Percentiles rank a stretch among this genome's conserved stretches.
Conservation (phyloP, 1,139 yeast genomes). For the Dujonia santamariae region DNA sequence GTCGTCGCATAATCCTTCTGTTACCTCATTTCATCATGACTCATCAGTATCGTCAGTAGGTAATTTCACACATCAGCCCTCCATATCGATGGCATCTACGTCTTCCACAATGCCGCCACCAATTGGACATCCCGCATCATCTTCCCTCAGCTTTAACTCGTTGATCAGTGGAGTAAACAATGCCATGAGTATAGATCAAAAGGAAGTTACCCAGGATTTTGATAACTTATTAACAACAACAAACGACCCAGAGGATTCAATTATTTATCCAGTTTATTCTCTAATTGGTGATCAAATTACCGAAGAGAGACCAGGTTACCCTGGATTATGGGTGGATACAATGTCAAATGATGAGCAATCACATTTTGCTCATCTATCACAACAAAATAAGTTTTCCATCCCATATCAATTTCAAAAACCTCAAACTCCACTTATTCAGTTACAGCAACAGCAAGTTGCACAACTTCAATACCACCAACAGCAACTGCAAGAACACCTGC, state of each 20-base stretch:
- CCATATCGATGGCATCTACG: too few species aligned
- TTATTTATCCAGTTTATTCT: slow-evolving; percentile 40
- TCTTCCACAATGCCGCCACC: too few species aligned
- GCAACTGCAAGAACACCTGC: background rate
- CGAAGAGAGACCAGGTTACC: slow-evolving; percentile 1
- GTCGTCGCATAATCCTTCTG: too few species aligned
- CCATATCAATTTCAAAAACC: background rate
- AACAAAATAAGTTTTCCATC: background rate
- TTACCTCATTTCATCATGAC: too few species aligned
- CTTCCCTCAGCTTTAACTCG: background rate
- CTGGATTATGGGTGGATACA: too few species aligned
- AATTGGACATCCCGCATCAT: too few species aligned
- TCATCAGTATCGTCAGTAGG: too few species aligned
- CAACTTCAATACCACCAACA: slow-evolving; percentile 1
- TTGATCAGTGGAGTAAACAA: slow-evolving; percentile 2
- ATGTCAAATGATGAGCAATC: too few species aligned
- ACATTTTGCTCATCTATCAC: too few species aligned
- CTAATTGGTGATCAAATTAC: slow-evolving; percentile 12
- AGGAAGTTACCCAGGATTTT: slow-evolving; percentile 15
- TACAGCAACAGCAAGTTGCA: slow-evolving; percentile 1
- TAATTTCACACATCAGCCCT: too few species aligned
- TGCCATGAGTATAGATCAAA: background rate
- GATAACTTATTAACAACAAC: slow-evolving; percentile 23
- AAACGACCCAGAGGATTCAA: slow-evolving; percentile 19
- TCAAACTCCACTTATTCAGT: slow-evolving; percentile 1